These are phyloP conservation scores for Periconia macrospinosa DNA, from an alignment of 2,329 filamentous ascomycete species.

Conservation along the genomic window DNA sequence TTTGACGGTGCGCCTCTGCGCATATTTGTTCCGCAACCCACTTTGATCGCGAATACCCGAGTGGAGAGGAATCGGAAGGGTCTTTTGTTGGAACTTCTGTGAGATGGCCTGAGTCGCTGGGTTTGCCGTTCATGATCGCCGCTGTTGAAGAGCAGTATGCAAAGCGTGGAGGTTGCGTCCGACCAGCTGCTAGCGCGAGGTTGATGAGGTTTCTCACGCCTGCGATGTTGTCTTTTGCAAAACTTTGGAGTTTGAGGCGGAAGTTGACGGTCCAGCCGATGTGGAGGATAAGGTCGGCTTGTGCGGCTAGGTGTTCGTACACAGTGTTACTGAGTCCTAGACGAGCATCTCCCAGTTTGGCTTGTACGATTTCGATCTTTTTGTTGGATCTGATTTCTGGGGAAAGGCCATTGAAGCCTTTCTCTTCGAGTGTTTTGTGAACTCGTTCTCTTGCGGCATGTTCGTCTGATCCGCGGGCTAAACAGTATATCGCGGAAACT, in stretches of 20 bases:
- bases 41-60: constrained; percentile 59
- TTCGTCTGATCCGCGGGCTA: constrained; percentile 54
- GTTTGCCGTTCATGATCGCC: constrained; percentile 39
- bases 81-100: constrained; percentile 47
- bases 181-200: constrained; percentile 43
- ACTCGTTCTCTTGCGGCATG: constrained; percentile 35
- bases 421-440: constrained; percentile 29
- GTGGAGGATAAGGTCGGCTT: constrained; percentile 60
- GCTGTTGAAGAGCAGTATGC: constrained; percentile 59
- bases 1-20: constrained; percentile 37
- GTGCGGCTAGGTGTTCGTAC: constrained; percentile 46
- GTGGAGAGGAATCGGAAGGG: constrained; percentile 48
- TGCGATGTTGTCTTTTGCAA: constrained; percentile 57
- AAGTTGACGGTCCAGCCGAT: constrained; percentile 70
- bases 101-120: constrained; percentile 26
- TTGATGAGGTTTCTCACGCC: constrained; percentile 54
- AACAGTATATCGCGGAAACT: constrained; percentile 57
- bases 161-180: constrained; percentile 40
- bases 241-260: constrained; percentile 58
- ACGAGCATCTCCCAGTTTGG: constrained; percentile 49
- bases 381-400: constrained; percentile 12
- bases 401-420: constrained; percentile 29
- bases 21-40: constrained; percentile 63
- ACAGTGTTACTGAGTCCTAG: constrained; percentile 52
- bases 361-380: constrained; percentile 53